Evolutionary conservation across 75 land plant species (phyloP).

Genomic region (Picea glauca): DNA sequence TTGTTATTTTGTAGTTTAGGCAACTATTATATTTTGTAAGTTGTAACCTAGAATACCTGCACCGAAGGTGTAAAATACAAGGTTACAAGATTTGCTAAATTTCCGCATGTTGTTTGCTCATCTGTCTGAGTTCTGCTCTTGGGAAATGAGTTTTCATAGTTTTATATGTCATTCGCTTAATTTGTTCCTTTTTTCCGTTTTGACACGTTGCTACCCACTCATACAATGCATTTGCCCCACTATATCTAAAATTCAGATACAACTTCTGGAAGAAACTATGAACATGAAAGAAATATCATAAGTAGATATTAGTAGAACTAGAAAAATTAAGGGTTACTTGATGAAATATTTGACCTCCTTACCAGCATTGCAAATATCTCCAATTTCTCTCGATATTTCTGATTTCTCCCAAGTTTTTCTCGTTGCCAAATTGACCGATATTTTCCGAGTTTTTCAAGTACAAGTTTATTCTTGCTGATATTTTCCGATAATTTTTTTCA

Average conservation of each 20-base stretch:
- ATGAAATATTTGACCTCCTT: too few relatives aligned
- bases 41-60: too few relatives aligned
- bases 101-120: too few relatives aligned
- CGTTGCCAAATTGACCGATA: too few relatives aligned
- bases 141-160: not conserved
- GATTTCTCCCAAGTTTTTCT: too few relatives aligned
- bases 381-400: too few relatives aligned
- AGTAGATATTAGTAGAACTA: not conserved
- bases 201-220: not conserved
- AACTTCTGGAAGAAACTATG: not conserved
- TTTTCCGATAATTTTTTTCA: too few relatives aligned
- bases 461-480: too few relatives aligned
- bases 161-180: not conserved
- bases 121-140: not conserved
- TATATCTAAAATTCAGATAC: not conserved
- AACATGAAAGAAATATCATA: not conserved
- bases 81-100: not conserved
- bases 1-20: not conserved
- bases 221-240: not conserved
- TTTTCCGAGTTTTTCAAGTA: too few relatives aligned
- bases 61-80: not conserved
- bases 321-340: not conserved
- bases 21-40: too few relatives aligned
- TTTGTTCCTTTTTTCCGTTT: not conserved
- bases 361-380: too few relatives aligned